Percentiles rank a stretch among this genome's conserved stretches.
Evolutionary conservation across 2,329 filamentous ascomycete genomes (phyloP).

Genomic region (Stachybotrys chlorohalonatus): DNA sequence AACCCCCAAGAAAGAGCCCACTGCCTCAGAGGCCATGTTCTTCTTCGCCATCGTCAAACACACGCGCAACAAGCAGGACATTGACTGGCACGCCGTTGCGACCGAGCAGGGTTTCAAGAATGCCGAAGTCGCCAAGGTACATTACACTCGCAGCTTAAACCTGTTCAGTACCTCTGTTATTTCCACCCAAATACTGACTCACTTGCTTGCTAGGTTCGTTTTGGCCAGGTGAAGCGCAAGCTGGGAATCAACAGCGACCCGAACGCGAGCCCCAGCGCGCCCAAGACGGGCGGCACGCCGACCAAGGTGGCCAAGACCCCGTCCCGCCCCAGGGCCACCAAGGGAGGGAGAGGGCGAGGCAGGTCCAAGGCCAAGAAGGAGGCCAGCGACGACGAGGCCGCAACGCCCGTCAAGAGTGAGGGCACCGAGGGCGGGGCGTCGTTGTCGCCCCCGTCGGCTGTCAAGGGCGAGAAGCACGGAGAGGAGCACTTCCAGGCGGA

Average conservation of each 20-base stretch:
- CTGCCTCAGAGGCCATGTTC: slow-evolving; percentile 30
- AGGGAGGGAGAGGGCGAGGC: slow-evolving; percentile 4
- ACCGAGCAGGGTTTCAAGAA: slow-evolving; percentile 33
- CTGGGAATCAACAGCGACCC: slow-evolving; percentile 25
- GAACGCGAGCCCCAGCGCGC: slow-evolving; percentile 4
- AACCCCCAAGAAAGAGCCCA: slow-evolving; percentile 22
- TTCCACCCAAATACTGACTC: slow-evolving; percentile 1
- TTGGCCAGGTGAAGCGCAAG: slow-evolving; percentile 40
- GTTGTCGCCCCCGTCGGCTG: no score
- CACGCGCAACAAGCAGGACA: slow-evolving; percentile 30
- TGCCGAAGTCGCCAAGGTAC: slow-evolving; percentile 33
- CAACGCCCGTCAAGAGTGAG: no score
- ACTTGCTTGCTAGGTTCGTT: slow-evolving; percentile 27
- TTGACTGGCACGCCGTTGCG: slow-evolving; percentile 40
- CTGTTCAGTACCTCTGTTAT: background rate
- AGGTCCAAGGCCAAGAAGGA: slow-evolving; percentile 7
- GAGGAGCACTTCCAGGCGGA: no score
- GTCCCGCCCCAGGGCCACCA: slow-evolving; percentile 10
- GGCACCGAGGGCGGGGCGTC: no score
- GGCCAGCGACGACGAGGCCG: no score
- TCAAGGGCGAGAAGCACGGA: no score
- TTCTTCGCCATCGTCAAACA: slow-evolving; percentile 36
- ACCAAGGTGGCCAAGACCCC: slow-evolving; percentile 21
- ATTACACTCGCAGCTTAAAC: slow-evolving; percentile 1
- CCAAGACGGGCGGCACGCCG: slow-evolving; percentile 7